Evolutionary conservation across 1,284 basidiomycete genomes (phyloP).

Genomic region (Moesziomyces sp.): DNA sequence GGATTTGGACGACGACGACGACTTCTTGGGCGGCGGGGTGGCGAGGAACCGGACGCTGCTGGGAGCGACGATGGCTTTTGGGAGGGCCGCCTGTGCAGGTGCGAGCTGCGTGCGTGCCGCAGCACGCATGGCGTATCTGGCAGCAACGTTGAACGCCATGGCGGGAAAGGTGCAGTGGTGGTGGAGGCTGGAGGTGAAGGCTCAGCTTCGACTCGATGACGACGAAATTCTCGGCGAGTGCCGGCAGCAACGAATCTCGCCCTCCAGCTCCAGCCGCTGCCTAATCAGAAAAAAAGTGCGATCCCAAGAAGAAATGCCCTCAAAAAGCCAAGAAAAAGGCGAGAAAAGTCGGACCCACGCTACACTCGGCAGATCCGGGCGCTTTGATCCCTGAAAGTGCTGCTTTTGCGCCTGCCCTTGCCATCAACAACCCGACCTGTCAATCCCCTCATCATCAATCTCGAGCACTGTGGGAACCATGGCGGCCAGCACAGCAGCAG

Average conservation of each 20-base stretch:
- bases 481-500: slow-evolving; percentile 1
- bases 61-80: slow-evolving; percentile 2
- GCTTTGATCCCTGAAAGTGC: too few relatives aligned
- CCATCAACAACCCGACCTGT: neutral
- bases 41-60: slow-evolving; percentile 29
- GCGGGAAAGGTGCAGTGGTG: neutral
- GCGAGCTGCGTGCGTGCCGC: slow-evolving; percentile 11
- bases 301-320: slow-evolving; percentile 8
- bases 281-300: neutral
- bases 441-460: neutral
- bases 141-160: slow-evolving; percentile 32
- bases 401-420: too few relatives aligned
- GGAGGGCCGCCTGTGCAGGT: slow-evolving; percentile 3
- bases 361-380: too few relatives aligned
- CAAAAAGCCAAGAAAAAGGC: neutral
- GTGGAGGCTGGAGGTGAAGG: slow-evolving; percentile 1
- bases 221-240: slow-evolving; percentile 2
- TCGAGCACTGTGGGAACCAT: neutral
- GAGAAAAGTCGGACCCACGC: neutral
- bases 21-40: slow-evolving; percentile 8
- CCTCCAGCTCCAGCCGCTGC: neutral
- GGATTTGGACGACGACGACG: slow-evolving; percentile 6
- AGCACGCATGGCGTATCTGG: slow-evolving; percentile 27
- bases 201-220: neutral
- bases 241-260: neutral